phyloP scores from a whole-genome alignment of 1,139 yeast genomes.

The Blastobotrys persicus region DNA sequence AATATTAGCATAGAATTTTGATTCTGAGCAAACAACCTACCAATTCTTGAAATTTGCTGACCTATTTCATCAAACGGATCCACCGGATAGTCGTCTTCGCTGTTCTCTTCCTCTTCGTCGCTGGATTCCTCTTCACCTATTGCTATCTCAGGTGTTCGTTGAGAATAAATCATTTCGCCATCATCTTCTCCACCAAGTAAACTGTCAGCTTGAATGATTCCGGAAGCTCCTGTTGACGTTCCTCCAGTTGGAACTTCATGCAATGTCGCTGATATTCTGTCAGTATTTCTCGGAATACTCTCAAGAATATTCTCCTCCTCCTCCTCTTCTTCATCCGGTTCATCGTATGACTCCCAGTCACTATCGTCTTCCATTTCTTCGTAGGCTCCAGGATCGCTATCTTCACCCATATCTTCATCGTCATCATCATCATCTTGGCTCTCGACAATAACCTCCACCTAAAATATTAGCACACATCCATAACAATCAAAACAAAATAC shows the following conservation, averaged over 20 bases:
- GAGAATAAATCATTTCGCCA: constrained; percentile 12
- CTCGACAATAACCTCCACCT: constrained; percentile 30
- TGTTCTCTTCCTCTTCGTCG: constrained; percentile 25
- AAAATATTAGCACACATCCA: constrained; percentile 1
- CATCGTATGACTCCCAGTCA: constrained; percentile 32
- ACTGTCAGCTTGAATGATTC: constrained; percentile 3
- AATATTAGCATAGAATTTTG: too few relatives aligned
- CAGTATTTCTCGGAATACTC: constrained; percentile 17
- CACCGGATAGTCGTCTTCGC: constrained; percentile 18
- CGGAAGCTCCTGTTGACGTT: constrained; percentile 1
- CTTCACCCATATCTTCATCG: constrained; percentile 38
- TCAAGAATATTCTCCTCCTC: constrained; percentile 26
- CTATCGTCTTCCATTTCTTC: constrained; percentile 33
- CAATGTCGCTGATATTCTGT: neutral
- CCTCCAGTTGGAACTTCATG: constrained; percentile 10
- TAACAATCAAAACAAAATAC: constrained; percentile 10
- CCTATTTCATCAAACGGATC: constrained; percentile 10
- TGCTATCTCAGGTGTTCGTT: constrained; percentile 22
- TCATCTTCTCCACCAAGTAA: constrained; percentile 9
- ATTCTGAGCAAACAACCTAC: too few relatives aligned
- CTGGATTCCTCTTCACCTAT: constrained; percentile 13
- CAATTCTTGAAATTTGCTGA: constrained; percentile 6
- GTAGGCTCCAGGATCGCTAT: constrained; percentile 39
- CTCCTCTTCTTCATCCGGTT: constrained; percentile 31
- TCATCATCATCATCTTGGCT: constrained; percentile 44